phyloP scores from a whole-genome alignment of 768 basidiomycete genomes.

The Tulasnella sp. region DNA sequence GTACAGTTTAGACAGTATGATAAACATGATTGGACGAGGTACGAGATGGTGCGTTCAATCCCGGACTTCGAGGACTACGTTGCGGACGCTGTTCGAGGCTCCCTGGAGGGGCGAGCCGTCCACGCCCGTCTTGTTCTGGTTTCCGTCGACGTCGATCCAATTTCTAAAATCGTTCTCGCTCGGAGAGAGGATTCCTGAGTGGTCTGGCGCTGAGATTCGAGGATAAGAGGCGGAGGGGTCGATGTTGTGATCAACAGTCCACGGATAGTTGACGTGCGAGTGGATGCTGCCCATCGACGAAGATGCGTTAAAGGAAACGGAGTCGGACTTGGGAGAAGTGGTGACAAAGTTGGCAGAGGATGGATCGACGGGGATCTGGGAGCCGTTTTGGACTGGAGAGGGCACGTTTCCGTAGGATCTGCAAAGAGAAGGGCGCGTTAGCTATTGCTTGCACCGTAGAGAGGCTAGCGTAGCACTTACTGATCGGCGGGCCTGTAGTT shows the following conservation, averaged over 20 bases:
- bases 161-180: constrained; percentile 7
- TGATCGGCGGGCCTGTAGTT: background rate
- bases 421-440: background rate
- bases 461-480: background rate
- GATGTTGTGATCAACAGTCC: constrained; percentile 9
- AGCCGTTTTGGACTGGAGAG: background rate
- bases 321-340: constrained; percentile 13
- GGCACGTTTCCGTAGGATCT: background rate
- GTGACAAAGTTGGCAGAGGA: background rate
- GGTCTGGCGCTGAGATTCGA: constrained; percentile 9
- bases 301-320: background rate
- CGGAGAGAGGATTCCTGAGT: background rate
- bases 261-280: constrained; percentile 2
- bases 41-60: background rate
- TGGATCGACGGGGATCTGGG: background rate
- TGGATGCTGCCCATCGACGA: background rate
- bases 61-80: constrained; percentile 3
- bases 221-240: background rate
- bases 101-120: background rate
- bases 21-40: background rate
- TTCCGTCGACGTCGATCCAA: constrained; percentile 13
- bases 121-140: background rate
- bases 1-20: background rate
- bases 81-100: background rate
- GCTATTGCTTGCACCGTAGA: background rate